Evolutionary conservation across 768 basidiomycete genomes (phyloP), one percentile per base, ranked within the genome.

Genomic region (Pisolithus sp.): DNA sequence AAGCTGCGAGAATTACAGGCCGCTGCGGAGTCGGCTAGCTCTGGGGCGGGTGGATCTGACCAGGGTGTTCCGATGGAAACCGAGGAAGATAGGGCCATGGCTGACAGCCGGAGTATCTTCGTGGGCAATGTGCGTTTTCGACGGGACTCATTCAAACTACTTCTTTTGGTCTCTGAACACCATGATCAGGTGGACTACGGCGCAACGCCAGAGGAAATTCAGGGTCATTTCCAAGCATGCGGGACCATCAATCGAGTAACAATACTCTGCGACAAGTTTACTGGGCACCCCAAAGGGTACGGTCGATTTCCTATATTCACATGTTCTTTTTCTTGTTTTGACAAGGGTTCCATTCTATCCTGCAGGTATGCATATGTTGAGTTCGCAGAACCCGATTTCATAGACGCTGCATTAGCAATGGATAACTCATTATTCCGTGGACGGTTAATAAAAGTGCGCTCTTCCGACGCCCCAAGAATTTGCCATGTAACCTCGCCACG

Each of bases 261-360:
- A 1, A 99, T 99, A 63, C 83, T 99, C 26, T 98, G 95, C 70
- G 96, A 99, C 80, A 98, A 98, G 74, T 98, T 95, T 71, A 98
- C 95, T 21, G 96, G 96, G 45, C 94, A 97, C 73, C 95, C 96
- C 44, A 97, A 97, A 82, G 96, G 96, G 93, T 93, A 57, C 30
- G 63, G 55, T 54, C 18, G 46, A 47, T 46, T 23, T 52, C 30
- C 30, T 51, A 73, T 66, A 12, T 31, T 10, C 18, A 24, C 44
- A 24, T 24, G n/a, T 49, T 54, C 15, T 38, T 31, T 46, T 53
- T 46, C 30, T 23, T 21, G 38, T 51, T 21, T 44, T 49, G 37
- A 50, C 36, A 31, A 52, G 50, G 53, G n/a, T 56, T 45, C 42
- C 48, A 44, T 44, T 52, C 54, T 48, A 41, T 52, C 28, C 50